Evolutionary conservation across 345 rosid genomes (phyloP), one percentile per base, ranked within the genome.

Genomic region (Hibiscus mutabilis): DNA sequence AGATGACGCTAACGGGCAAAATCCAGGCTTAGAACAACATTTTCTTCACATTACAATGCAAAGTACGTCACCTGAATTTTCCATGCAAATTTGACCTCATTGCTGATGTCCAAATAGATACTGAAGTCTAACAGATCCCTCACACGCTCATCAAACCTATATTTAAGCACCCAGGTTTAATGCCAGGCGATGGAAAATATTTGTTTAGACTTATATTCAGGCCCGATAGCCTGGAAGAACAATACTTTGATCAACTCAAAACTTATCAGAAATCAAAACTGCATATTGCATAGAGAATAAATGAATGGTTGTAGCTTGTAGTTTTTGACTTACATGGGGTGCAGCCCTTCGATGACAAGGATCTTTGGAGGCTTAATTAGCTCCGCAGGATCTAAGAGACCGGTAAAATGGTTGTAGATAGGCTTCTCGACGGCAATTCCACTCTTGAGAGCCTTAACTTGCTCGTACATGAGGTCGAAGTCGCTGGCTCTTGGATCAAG

Each of bases 1-100:
- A 74, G 49, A 59, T 47, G 56, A 42, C 21, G 31, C 37, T 40
- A 25, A 73, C 46, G 3, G 11, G 56, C 9, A 37, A 64, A 62
- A 24, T n/a, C 18, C 29, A 31, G 62, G 31, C 7, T 46, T 25
- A 9, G 15, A 53, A 56, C n/a, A 33, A 31, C 19, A 33, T 13
- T 10, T 16, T 55, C 16, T 42, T 29, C 46, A 75, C 56, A 75
- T 67, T 69, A 31, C 2, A 24, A n/a, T 53, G 22, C 14, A 74
- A 13, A 21, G 29, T 27, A 47, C 13, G 11, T 14, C 37, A 85
- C 88, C 89, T 80, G 87, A 35, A 84, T 91, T 75, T 94, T 94
- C 98, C 97, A 95, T 47, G 97, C 96, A 85, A 95, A 95, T 73
- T 95, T 95, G 79, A 95, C 97, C 68, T 91, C 97, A 59, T 89